phyloP scores from a whole-genome alignment of 352 stramenopile species.

The Thalassiosira ordinaria region DNA sequence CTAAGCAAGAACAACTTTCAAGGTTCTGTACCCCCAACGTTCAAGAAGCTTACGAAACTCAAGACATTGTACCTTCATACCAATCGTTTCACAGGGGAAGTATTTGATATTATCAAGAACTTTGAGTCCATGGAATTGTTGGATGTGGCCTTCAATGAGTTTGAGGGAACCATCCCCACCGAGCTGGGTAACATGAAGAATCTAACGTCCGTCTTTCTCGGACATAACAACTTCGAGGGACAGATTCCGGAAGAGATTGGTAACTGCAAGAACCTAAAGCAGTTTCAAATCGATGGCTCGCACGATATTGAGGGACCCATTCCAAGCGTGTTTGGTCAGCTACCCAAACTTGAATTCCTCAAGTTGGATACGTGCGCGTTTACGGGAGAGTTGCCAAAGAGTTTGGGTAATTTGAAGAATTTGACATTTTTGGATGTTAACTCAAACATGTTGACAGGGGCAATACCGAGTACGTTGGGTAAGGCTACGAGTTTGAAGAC shows the following conservation, averaged over 20 bases:
- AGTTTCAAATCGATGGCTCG: constrained; percentile 47
- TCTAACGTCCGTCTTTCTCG: constrained; percentile 38
- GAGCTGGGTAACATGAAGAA: constrained; percentile 53
- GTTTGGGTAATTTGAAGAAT: constrained; percentile 59
- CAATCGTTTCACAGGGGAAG: constrained; percentile 49
- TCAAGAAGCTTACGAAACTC: constrained; percentile 52
- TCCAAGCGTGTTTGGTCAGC: constrained; percentile 31
- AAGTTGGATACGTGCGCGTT: constrained; percentile 68
- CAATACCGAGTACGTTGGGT: constrained; percentile 56
- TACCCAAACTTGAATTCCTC: constrained; percentile 55
- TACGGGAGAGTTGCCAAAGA: constrained; percentile 48
- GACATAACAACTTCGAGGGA: constrained; percentile 45
- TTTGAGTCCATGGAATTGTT: constrained; percentile 49
- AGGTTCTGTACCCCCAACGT: constrained; percentile 29
- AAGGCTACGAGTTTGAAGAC: constrained; percentile 44
- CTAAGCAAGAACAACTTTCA: constrained; percentile 49
- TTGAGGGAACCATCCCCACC: constrained; percentile 30
- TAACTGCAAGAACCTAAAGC: constrained; percentile 38
- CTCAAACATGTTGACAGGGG: constrained; percentile 60
- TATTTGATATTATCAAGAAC: constrained; percentile 54
- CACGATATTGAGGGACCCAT: constrained; percentile 37
- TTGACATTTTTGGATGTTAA: constrained; percentile 72
- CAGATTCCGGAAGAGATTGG: constrained; percentile 38
- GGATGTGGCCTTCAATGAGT: constrained; percentile 51
- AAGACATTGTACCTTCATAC: constrained; percentile 66